These are phyloP conservation scores for Naganishia antarctica DNA, from an alignment of 768 basidiomycete genomes.

Conservation along the genomic window DNA sequence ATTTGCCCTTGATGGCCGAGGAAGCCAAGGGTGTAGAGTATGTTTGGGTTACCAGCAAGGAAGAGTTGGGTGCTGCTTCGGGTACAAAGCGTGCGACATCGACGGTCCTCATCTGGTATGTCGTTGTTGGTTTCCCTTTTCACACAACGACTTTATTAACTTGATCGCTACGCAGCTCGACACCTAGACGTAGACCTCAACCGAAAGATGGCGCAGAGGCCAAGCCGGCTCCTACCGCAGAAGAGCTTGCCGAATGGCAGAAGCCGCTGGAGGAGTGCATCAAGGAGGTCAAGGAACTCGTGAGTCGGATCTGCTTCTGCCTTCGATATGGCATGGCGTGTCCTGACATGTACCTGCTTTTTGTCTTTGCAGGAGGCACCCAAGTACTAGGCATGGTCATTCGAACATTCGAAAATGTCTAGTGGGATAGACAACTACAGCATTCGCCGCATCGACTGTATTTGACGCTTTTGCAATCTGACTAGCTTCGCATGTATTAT, in stretches of 20 bases:
- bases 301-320: conserved; percentile 23
- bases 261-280: conserved; percentile 81
- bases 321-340: not conserved
- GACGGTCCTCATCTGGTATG: conserved; percentile 77
- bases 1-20: conserved; percentile 88
- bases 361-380: not conserved
- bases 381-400: conserved; percentile 1
- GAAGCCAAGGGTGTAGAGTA: conserved; percentile 60
- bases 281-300: conserved; percentile 73
- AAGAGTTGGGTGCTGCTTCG: conserved; percentile 90
- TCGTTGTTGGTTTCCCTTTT: no score
- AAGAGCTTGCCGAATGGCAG: conserved; percentile 68
- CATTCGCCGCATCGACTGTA: conserved; percentile 6
- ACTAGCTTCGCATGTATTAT: conserved; percentile 5
- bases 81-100: conserved; percentile 97
- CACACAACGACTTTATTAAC: no score
- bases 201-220: conserved; percentile 42
- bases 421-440: not conserved
- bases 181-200: conserved; percentile 35
- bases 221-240: conserved; percentile 48
- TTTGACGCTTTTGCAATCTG: not conserved
- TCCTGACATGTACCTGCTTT: not conserved
- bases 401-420: not conserved
- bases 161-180: conserved; percentile 28
- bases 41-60: conserved; percentile 53